Percentiles rank a stretch among this genome's conserved stretches.
phyloP scores from a whole-genome alignment of 2,329 filamentous ascomycete genomes.

The Colletotrichum tropicale region DNA sequence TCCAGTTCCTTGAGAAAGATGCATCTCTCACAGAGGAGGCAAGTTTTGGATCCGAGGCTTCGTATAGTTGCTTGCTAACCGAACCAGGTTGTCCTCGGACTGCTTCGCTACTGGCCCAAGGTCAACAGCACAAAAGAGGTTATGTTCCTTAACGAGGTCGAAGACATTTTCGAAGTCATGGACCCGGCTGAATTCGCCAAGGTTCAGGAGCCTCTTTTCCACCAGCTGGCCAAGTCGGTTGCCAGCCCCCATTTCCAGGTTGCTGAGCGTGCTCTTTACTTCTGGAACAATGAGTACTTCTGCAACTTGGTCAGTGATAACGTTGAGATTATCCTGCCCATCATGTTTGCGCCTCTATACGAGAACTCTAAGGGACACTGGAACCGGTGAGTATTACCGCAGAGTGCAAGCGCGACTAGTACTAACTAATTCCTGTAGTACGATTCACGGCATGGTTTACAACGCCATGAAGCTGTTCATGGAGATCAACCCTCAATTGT shows the following conservation, averaged over 20 bases:
- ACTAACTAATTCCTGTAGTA: conserved; percentile 61
- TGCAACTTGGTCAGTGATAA: conserved; percentile 99
- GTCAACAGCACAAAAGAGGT: conserved; percentile 99
- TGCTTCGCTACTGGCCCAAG: conserved; percentile 98
- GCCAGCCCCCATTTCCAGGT: conserved; percentile 99
- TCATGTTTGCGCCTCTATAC: conserved; percentile 98
- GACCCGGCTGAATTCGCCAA: conserved; percentile 98
- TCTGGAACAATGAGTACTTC: conserved; percentile 99
- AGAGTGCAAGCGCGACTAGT: neutral
- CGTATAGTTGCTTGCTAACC: neutral
- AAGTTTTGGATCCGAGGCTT: conserved; percentile 32
- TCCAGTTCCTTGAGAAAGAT: conserved; percentile 98
- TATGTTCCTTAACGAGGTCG: conserved; percentile 99
- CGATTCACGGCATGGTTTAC: conserved; percentile 99
- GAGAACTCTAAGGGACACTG: conserved; percentile 99
- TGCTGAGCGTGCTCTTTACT: conserved; percentile 94
- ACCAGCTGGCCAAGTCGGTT: conserved; percentile 96
- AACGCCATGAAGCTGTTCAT: conserved; percentile 99
- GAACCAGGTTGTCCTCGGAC: conserved; percentile 82
- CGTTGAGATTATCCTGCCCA: conserved; percentile 95
- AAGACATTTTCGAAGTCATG: conserved; percentile 99
- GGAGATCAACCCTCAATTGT: conserved; percentile 98
- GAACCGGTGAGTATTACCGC: conserved; percentile 75
- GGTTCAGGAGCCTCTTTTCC: conserved; percentile 96
- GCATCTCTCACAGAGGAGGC: conserved; percentile 96